Conservation (phyloP, 2,329 filamentous ascomycete genomes). For the Metarhizium guizhouense region DNA sequence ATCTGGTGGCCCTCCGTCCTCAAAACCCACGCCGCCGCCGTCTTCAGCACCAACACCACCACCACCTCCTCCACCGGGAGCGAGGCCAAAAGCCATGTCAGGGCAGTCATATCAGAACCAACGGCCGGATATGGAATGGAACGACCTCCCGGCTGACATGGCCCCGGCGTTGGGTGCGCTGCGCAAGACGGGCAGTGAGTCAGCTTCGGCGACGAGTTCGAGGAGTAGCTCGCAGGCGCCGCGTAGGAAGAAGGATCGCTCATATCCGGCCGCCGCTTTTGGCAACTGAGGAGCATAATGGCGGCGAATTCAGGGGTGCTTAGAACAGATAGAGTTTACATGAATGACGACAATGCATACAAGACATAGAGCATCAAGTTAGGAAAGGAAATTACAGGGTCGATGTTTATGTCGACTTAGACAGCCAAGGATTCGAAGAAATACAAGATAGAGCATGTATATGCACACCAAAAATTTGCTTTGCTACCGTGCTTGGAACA, state of each 20-base stretch:
- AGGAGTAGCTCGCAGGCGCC: constrained; percentile 44
- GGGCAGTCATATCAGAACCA: constrained; percentile 49
- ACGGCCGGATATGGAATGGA: constrained; percentile 54
- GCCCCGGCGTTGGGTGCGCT: constrained; percentile 23
- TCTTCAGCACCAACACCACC: too few relatives aligned
- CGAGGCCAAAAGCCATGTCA: constrained; percentile 12
- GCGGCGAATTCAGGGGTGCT: not conserved
- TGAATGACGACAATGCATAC: not conserved
- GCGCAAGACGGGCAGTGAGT: constrained; percentile 19
- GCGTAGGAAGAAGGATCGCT: constrained; percentile 50
- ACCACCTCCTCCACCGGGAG: constrained; percentile 6
- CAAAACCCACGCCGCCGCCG: constrained; percentile 14
- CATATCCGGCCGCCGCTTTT: constrained; percentile 56
- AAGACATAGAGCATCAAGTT: not conserved
- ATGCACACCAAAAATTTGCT: not conserved
- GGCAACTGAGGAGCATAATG: constrained; percentile 23
- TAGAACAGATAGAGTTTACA: not conserved
- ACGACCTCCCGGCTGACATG: constrained; percentile 56
- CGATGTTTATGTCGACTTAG: too few relatives aligned
- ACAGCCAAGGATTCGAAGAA: not conserved
- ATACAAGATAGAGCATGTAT: not conserved
- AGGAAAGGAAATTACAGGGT: too few relatives aligned
- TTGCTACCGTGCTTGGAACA: not conserved
- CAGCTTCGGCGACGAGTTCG: constrained; percentile 37
- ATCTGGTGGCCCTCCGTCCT: constrained; percentile 16